Conservation (phyloP, 768 basidiomycete genomes). For the Kwoniella mangroviensis region DNA sequence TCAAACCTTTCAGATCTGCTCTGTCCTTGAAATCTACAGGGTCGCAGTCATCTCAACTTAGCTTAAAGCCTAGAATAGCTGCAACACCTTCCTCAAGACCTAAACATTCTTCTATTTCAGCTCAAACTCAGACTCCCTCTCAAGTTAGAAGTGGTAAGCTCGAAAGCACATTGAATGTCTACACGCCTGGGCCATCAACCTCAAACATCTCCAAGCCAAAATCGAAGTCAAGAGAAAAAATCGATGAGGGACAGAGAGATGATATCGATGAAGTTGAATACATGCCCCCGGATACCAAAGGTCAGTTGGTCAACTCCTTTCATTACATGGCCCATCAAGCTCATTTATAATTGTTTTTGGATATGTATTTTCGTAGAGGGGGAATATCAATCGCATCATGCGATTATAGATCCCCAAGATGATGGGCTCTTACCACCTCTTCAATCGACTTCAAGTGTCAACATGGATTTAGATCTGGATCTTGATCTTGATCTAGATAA, state of each 20-base stretch:
- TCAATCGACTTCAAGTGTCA: neutral
- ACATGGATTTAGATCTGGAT: neutral
- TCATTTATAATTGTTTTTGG: too few relatives aligned
- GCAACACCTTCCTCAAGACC: neutral
- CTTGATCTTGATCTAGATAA: neutral
- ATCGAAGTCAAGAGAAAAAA: neutral
- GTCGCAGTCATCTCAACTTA: accelerated
- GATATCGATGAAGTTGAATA: conserved; percentile 19
- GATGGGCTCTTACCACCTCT: neutral
- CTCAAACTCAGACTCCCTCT: neutral
- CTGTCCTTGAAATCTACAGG: neutral
- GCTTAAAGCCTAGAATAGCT: neutral
- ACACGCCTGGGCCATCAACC: conserved; percentile 7
- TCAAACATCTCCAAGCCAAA: neutral
- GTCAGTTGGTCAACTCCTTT: conserved; percentile 3
- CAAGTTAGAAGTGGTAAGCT: neutral
- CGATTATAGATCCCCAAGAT: neutral
- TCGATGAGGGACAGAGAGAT: neutral
- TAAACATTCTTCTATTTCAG: neutral
- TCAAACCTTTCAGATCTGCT: neutral
- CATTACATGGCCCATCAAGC: too few relatives aligned
- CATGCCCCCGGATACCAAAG: conserved; percentile 9
- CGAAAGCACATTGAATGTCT: conserved; percentile 14
- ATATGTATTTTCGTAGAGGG: too few relatives aligned
- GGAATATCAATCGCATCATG: conserved; percentile 7